Evolutionary conservation across 139 green algal genomes (phyloP), one percentile per base, ranked within the genome.

Genomic region (Chlamydomonas sp.): DNA sequence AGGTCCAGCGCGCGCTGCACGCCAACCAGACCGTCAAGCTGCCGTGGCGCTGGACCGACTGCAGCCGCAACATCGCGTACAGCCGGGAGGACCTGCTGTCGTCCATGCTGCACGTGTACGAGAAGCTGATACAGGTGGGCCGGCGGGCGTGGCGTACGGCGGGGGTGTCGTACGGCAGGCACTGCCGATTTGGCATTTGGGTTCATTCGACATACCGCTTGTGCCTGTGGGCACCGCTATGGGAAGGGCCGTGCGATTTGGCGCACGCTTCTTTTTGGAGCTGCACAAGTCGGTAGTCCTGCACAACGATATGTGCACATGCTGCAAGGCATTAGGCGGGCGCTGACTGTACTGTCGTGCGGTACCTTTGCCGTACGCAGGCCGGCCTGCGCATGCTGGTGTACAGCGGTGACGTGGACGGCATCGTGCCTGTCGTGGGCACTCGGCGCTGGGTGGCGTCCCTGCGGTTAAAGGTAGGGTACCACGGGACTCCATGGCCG

Each of bases 371-470:
- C 67, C 9, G 67, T 3, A 2, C 63, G 2, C 75, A 88, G 84
- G 64, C 84, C 17, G 69, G 79, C 8, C 77, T 97, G 7, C 61
- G 89, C 67, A 93, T 97, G 7, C 91, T 96, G 67, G 89, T 97
- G 18, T 97, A 92, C 89, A 91, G 73, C 61, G 95, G 95, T 4
- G 95, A 97, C 78, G 89, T 97, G n/a, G 95, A 97, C 85, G 94
- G 92, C 57, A 97, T 97, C 81, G 91, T 97, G 69, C 95, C 95
- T 31, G 77, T 96, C 72, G 82, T 93, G 1, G 94, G 94, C 80
- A 95, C 91, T 4, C 90, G 93, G 15, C 78, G 85, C n/a, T 96
- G 94, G 95, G 89, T 95, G 61, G 57, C 78, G 1, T 49, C 5
- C 17, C 92, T 97, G 69, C 57, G 85, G 1, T 90, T 96, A 85